These are phyloP conservation scores for Kodamaea alishanica DNA, from an alignment of 1,139 yeast genomes.

Conservation along the genomic window DNA sequence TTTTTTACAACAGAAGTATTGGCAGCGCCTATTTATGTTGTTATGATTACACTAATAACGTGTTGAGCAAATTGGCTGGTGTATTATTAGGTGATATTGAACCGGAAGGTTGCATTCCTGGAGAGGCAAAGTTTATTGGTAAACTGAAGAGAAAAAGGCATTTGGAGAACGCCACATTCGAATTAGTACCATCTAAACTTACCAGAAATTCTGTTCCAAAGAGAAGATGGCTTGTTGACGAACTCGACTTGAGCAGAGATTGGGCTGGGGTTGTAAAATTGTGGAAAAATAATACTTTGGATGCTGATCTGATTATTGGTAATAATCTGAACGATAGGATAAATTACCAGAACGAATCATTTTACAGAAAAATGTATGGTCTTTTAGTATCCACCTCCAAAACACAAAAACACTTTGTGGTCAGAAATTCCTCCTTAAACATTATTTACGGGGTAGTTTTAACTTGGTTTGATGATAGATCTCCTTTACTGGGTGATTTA, in stretches of 20 bases:
- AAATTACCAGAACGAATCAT: slow-evolving; percentile 27
- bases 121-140: slow-evolving; percentile 39
- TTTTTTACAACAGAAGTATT: slow-evolving; percentile 51
- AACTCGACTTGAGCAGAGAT: slow-evolving; percentile 50
- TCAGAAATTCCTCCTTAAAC: slow-evolving; percentile 56
- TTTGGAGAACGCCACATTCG: slow-evolving; percentile 7
- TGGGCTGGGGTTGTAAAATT: slow-evolving; percentile 47
- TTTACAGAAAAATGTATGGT: slow-evolving; percentile 29
- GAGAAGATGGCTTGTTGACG: slow-evolving; percentile 61
- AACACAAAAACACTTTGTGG: slow-evolving; percentile 52
- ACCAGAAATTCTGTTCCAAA: slow-evolving; percentile 25
- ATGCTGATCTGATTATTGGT: slow-evolving; percentile 12
- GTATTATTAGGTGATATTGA: slow-evolving; percentile 53
- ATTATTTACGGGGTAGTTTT: slow-evolving; percentile 55
- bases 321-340: slow-evolving; percentile 12
- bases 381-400: slow-evolving; percentile 27
- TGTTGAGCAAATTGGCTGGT: slow-evolving; percentile 47
- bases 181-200: slow-evolving; percentile 1
- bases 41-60: slow-evolving; percentile 56
- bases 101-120: slow-evolving; percentile 59
- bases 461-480: slow-evolving; percentile 48
- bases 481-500: slow-evolving; percentile 17
- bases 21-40: slow-evolving; percentile 61
- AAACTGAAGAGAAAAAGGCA: slow-evolving; percentile 20
- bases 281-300: slow-evolving; percentile 30